Evolutionary conservation across 2,329 filamentous ascomycete genomes (phyloP), one percentile per base, ranked within the genome.

Genomic region (Ophiostoma piceae): DNA sequence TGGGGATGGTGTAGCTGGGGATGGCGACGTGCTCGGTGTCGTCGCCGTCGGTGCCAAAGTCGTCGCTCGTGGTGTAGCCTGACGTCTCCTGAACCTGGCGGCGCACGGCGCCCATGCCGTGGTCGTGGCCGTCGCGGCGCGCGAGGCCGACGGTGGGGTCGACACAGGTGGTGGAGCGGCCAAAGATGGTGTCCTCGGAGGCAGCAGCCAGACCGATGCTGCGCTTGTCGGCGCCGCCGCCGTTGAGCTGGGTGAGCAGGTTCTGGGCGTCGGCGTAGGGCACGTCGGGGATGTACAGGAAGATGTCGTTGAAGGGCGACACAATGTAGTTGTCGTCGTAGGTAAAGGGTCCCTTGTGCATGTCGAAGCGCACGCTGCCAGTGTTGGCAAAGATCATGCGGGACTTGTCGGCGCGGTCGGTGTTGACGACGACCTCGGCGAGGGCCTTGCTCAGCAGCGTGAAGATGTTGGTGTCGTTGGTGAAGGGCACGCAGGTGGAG

Each of bases 331-430:
- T 79, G 71, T 82, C 79, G 60, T 82, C 81, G 22, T 78, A 82
- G 0, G 87, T 88, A 75, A 89, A 90, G 0, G 86, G 85, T 0
- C 88, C 88, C 76, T 89, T 82, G 71, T 85, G 81, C 14, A 90
- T 77, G 73, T 90, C 87, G 74, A 88, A 89, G 2, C 87, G 84
- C 32, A 89, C 81, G 41, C 80, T 81, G 35, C 87, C 87, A 0
- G 86, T 88, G 77, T 89, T 90, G 71, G 83, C 82, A 72, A 88
- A 81, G 71, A 89, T 83, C 64, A 88, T 79, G 39, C 87, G 82
- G 1, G 86, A 79, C 35, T 78, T 81, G 69, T 82, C 78, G 54
- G 79, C 78, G n/a, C 84, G 81, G 19, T 80, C 80, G 60, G 82
- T 74, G 73, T 85, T 87, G 41, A 87, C 78, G 1, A 89, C 83